phyloP scores from a whole-genome alignment of 805 yeast genomes.

The Starmerella roubikii region DNA sequence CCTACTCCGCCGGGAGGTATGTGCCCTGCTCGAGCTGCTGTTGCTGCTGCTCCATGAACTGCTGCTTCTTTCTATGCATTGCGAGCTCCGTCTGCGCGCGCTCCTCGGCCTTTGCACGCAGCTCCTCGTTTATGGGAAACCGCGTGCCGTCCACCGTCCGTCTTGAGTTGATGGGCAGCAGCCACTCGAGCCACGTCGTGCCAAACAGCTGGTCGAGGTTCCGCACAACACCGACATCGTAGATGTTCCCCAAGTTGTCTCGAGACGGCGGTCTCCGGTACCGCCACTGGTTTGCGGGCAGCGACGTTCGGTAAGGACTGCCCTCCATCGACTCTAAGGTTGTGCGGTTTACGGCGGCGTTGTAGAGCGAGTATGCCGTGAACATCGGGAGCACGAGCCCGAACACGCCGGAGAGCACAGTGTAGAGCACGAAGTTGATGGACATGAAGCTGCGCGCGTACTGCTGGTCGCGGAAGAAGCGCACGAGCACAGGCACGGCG shows the following conservation, averaged over 20 bases:
- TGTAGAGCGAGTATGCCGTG: conserved; percentile 35
- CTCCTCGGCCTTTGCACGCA: conserved; percentile 22
- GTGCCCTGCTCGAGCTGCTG: too few relatives aligned
- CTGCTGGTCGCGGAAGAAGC: conserved; percentile 13
- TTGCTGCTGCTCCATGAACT: conserved; percentile 3
- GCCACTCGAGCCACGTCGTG: conserved; percentile 46
- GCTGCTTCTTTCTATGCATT: conserved; percentile 15
- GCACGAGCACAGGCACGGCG: conserved; percentile 11
- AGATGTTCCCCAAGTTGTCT: conserved; percentile 47
- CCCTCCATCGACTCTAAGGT: conserved; percentile 57
- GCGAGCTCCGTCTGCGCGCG: conserved; percentile 26
- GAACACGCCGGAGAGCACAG: conserved; percentile 40
- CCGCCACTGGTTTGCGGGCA: conserved; percentile 26
- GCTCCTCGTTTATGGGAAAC: conserved; percentile 25
- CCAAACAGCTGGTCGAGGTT: conserved; percentile 78
- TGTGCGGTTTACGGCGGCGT: conserved; percentile 52
- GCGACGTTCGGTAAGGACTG: conserved; percentile 25
- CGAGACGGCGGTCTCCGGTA: conserved; percentile 34
- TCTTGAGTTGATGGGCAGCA: conserved; percentile 39
- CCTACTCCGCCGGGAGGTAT: too few relatives aligned
- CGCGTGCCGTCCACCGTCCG: conserved; percentile 28
- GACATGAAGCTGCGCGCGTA: conserved; percentile 34
- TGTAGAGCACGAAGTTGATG: conserved; percentile 46
- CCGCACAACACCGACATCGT: conserved; percentile 48
- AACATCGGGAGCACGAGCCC: conserved; percentile 44